Evolutionary conservation across 495 filamentous ascomycete genomes (phyloP), one percentile per base, ranked within the genome.

Genomic region (Cercophora samala): DNA sequence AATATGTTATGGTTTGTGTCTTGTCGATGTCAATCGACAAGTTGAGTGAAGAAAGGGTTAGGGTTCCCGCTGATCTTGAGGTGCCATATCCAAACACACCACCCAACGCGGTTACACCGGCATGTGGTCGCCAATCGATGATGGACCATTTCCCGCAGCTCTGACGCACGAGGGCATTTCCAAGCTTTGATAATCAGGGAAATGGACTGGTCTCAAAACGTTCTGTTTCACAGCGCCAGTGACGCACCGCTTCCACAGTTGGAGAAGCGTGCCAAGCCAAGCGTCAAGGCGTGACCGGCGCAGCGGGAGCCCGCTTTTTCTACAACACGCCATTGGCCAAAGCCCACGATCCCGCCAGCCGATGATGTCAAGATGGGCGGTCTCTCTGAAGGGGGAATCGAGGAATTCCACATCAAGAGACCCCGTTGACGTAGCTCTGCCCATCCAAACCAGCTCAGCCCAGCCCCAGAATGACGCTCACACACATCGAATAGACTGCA

Each of bases 311-410:
- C 25, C 26, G 26, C 29, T 22, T 46, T 32, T 24, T 60, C 32
- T 15, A 32, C 54, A 37, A 19, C 53, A 60, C 61, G 55, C 53
- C 61, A 68, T 68, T 68, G 66, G 66, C 22, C 62, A 37, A 55
- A 46, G 6, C 32, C 53, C 15, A 37, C 60, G 26, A 62, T 42
- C 13, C 4, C 29, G 13, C 18, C 4, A 46, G 24, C 60, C 42
- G 61, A 64, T 68, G 66, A 68, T 68, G 66, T 68, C 66, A 68
- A 56, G 19, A 23, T 26, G 11, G 53, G 18, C 60, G 46, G n/a
- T 60, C 58, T 18, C 55, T 66, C 26, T 55, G 52, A 52, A 32
- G 9, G n/a, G 37, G 32, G 46, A 21, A 29, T n/a, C 25, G 18
- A 37, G 46, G 37, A 59, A 51, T 61, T 59, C 22, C 17, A 23